Percentiles rank a stretch among this genome's conserved stretches.
These are phyloP conservation scores for Emergomyces africanus DNA, from an alignment of 2,329 filamentous ascomycete genomes.

Conservation along the genomic window DNA sequence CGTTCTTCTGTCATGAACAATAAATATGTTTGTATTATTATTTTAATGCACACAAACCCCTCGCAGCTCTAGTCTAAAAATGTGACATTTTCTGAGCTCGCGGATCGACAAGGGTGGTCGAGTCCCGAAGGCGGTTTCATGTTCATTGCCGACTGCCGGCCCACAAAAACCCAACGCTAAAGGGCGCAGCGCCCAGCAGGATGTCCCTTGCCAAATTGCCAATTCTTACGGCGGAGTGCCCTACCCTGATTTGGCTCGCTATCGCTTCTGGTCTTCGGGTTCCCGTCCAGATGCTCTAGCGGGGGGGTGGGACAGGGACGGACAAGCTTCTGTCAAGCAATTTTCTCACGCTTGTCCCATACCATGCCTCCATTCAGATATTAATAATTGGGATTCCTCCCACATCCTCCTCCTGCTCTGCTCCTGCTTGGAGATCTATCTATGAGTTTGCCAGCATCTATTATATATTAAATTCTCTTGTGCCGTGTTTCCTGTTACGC, in stretches of 20 bases:
- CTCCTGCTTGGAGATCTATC: neutral
- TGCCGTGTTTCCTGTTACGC: neutral
- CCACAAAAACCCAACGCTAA: neutral
- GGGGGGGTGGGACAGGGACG: neutral
- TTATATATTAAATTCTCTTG: neutral
- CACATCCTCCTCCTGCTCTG: too few relatives aligned
- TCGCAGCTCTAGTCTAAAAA: neutral
- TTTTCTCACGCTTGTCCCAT: neutral
- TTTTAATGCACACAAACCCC: neutral
- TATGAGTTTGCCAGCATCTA: neutral
- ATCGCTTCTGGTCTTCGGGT: too few relatives aligned
- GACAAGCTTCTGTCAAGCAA: slow-evolving; percentile 1
- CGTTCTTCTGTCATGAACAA: too few relatives aligned
- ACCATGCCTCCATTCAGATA: neutral
- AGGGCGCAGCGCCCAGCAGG: neutral
- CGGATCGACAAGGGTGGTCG: neutral
- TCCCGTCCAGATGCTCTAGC: neutral
- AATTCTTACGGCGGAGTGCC: too few relatives aligned
- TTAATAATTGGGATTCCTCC: neutral
- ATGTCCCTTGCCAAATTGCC: neutral
- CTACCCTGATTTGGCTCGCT: neutral
- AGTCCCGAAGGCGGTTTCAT: too few relatives aligned
- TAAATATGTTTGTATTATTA: neutral
- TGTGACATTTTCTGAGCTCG: neutral
- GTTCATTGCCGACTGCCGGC: neutral